phyloP scores from a whole-genome alignment of 768 basidiomycete species.

The Tricholomella constricta region DNA sequence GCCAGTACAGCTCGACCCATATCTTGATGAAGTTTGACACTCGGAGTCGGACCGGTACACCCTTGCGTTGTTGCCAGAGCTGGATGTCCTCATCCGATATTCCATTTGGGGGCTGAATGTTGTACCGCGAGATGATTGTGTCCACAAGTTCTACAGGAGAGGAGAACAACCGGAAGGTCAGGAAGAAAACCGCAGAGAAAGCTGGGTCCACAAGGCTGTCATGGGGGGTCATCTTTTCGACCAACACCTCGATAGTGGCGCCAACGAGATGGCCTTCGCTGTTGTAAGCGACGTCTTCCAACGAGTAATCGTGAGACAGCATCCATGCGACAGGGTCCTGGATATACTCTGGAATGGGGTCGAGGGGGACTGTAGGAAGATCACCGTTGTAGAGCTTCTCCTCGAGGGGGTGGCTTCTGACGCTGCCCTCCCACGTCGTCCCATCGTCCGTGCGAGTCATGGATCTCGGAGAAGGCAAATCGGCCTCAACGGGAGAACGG shows the following conservation, averaged over 20 bases:
- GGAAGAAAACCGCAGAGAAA: slow-evolving; percentile 89
- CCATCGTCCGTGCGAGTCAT: slow-evolving; percentile 52
- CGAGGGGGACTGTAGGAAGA: slow-evolving; percentile 50
- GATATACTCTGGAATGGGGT: slow-evolving; percentile 37
- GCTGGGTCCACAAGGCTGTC: slow-evolving; percentile 86
- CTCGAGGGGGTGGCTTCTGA: slow-evolving; percentile 43
- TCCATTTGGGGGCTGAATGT: slow-evolving; percentile 65
- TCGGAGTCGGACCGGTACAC: slow-evolving; percentile 85
- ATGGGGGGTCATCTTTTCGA: slow-evolving; percentile 98
- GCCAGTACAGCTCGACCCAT: slow-evolving; percentile 94
- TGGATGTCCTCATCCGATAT: slow-evolving; percentile 61
- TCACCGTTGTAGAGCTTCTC: slow-evolving; percentile 59
- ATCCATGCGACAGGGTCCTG: slow-evolving; percentile 54
- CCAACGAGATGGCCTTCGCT: slow-evolving; percentile 88
- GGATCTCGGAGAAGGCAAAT: slow-evolving; percentile 55
- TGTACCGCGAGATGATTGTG: slow-evolving; percentile 80
- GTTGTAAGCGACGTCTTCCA: slow-evolving; percentile 88
- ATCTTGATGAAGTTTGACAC: slow-evolving; percentile 92
- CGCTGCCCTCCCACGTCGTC: slow-evolving; percentile 61
- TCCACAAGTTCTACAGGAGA: slow-evolving; percentile 76
- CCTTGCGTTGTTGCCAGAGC: slow-evolving; percentile 86
- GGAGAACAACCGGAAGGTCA: slow-evolving; percentile 93
- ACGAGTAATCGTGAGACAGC: slow-evolving; percentile 75
- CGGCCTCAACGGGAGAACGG: slow-evolving; percentile 38
- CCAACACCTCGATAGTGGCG: slow-evolving; percentile 83